A percentile compares a stretch with the other conserved stretches of the same genome.
phyloP scores from a whole-genome alignment of 345 rosid genomes.

The Gossypium anomalum region DNA sequence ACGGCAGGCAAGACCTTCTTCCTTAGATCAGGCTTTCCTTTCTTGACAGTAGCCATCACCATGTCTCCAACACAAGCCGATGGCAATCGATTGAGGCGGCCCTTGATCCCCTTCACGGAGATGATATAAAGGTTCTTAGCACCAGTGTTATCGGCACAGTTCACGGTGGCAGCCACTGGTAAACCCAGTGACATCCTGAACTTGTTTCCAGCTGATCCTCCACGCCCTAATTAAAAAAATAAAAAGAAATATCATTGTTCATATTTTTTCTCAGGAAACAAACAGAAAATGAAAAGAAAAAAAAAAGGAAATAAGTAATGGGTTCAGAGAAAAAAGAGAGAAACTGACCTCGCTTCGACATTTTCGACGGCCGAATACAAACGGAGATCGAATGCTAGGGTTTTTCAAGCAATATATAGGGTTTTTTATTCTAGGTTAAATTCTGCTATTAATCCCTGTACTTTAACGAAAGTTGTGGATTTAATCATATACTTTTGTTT shows the following conservation, averaged over 20 bases:
- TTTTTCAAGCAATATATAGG: slow-evolving; percentile 23
- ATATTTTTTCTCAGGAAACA: background rate
- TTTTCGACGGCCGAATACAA: slow-evolving; percentile 38
- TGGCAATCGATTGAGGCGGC: slow-evolving; percentile 81
- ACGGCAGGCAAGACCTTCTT: slow-evolving; percentile 96
- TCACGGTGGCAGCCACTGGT: slow-evolving; percentile 95
- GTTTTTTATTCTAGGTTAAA: background rate
- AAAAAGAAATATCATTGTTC: background rate
- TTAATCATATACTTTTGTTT: too few species aligned
- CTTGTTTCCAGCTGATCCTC: slow-evolving; percentile 92
- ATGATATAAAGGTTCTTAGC: slow-evolving; percentile 95
- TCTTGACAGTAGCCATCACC: slow-evolving; percentile 97
- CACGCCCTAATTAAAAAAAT: slow-evolving; percentile 50
- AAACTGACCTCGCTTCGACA: slow-evolving; percentile 89
- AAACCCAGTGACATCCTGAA: slow-evolving; percentile 98
- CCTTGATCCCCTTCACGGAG: slow-evolving; percentile 92
- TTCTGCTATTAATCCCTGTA: too few species aligned
- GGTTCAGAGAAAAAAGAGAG: background rate
- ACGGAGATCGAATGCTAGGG: background rate
- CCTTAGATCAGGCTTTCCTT: slow-evolving; percentile 92
- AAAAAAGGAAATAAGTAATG: background rate
- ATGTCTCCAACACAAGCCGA: slow-evolving; percentile 93
- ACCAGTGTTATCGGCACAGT: slow-evolving; percentile 96
- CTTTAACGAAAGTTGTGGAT: too few species aligned
- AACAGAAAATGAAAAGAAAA: background rate